Percentiles rank a stretch among this genome's conserved stretches.
Evolutionary conservation across 2,329 filamentous ascomycete species (phyloP).

Genomic region (Stagonosporopsis chrysanthemi): DNA sequence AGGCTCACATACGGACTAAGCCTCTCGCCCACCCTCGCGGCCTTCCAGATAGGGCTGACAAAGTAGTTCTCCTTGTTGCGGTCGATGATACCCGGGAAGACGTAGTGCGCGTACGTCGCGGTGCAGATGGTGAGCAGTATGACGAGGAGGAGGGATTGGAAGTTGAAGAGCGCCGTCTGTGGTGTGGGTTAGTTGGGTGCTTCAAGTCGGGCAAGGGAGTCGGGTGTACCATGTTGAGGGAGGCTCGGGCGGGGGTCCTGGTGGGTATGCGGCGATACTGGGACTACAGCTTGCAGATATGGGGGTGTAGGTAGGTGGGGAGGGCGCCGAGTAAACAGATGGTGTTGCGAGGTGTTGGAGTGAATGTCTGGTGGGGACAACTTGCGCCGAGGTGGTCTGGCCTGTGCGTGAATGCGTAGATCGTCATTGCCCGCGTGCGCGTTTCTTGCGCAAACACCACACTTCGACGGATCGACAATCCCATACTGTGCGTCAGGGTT

Average conservation of each 20-base stretch:
- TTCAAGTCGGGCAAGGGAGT: not conserved
- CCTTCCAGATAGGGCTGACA: slow-evolving; percentile 94
- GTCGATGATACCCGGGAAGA: slow-evolving; percentile 89
- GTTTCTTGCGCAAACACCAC: slow-evolving; percentile 3
- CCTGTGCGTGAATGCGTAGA: slow-evolving; percentile 20
- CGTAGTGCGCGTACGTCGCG: slow-evolving; percentile 88
- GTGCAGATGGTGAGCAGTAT: slow-evolving; percentile 96
- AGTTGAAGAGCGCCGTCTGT: slow-evolving; percentile 97
- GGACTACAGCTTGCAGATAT: not conserved
- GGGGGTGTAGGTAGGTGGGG: too few relatives aligned
- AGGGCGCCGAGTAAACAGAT: slow-evolving; percentile 9
- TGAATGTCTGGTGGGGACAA: slow-evolving; percentile 17
- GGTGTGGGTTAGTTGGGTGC: slow-evolving; percentile 14
- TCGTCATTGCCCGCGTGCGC: slow-evolving; percentile 17
- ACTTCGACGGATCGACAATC: not conserved
- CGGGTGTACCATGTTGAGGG: slow-evolving; percentile 23
- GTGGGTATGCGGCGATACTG: not conserved
- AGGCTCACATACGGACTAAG: slow-evolving; percentile 95
- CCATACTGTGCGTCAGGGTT: not conserved
- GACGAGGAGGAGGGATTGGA: slow-evolving; percentile 93
- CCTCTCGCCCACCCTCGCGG: slow-evolving; percentile 87
- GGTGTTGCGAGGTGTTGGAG: slow-evolving; percentile 9
- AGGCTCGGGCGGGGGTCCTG: not conserved
- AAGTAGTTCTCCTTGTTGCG: slow-evolving; percentile 84
- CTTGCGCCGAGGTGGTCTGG: slow-evolving; percentile 14